These are phyloP conservation scores for Aureobasidium vineae DNA, from an alignment of 2,329 filamentous ascomycete genomes.

Conservation along the genomic window DNA sequence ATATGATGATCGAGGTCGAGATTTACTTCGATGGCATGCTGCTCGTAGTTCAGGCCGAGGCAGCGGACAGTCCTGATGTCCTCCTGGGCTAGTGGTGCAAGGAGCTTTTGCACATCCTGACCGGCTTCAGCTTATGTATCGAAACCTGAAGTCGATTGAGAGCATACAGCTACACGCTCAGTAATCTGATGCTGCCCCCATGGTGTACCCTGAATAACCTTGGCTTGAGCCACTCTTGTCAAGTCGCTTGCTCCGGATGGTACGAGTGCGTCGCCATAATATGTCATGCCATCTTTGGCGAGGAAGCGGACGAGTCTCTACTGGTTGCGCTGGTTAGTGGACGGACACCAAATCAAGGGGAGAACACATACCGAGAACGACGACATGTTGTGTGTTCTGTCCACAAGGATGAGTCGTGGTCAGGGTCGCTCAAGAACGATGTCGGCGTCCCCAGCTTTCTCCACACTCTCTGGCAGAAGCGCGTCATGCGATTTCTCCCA, in stretches of 20 bases:
- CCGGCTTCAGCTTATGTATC: not conserved
- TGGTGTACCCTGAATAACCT: conserved; percentile 63
- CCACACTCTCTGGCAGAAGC: not conserved
- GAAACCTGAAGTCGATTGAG: not conserved
- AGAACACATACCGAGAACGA: conserved; percentile 25
- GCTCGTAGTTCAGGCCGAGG: conserved; percentile 68
- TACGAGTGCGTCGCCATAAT: conserved; percentile 73
- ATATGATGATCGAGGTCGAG: not conserved
- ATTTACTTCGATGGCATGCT: conserved; percentile 51
- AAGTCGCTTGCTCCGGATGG: conserved; percentile 61
- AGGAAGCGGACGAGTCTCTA: conserved; percentile 70
- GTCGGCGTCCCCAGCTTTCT: conserved; percentile 12
- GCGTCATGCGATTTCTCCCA: conserved; percentile 7
- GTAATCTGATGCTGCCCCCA: conserved; percentile 65
- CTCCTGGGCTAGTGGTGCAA: conserved; percentile 61
- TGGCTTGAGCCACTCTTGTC: conserved; percentile 59
- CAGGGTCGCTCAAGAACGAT: not conserved
- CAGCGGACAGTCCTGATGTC: conserved; percentile 67
- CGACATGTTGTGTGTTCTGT: conserved; percentile 16
- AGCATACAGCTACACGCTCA: conserved; percentile 51
- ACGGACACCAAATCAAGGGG: not conserved
- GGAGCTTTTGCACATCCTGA: conserved; percentile 51
- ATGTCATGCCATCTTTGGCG: conserved; percentile 65
- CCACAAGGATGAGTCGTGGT: not conserved
- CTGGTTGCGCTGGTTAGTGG: conserved; percentile 26